Evolutionary conservation across 495 filamentous ascomycete species (phyloP).

Genomic region (Hypoxylon rickii): DNA sequence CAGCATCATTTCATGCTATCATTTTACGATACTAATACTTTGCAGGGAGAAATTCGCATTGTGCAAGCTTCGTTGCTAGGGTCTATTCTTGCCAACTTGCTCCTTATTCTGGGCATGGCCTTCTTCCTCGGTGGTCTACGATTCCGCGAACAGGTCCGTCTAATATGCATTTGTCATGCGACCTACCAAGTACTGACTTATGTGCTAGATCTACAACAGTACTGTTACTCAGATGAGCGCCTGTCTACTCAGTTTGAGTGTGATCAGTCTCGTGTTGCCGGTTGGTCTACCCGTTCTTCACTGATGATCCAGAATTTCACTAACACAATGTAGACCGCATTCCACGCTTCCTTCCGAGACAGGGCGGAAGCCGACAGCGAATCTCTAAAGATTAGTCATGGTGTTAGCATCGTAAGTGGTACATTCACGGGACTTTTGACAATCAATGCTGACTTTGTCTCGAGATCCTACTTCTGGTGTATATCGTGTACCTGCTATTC

Average conservation of each 20-base stretch:
- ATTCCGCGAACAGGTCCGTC: conserved; percentile 77
- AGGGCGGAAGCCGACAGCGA: conserved; percentile 61
- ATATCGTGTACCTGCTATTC: conserved; percentile 84
- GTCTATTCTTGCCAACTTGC: conserved; percentile 83
- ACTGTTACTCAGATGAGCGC: conserved; percentile 96
- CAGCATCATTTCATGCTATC: neutral
- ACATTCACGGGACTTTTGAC: neutral
- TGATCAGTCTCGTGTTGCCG: conserved; percentile 70
- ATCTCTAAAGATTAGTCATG: conserved; percentile 83
- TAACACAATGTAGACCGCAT: conserved; percentile 58
- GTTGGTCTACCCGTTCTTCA: conserved; percentile 20
- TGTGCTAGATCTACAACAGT: conserved; percentile 80
- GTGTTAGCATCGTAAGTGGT: conserved; percentile 77
- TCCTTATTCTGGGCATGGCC: conserved; percentile 89
- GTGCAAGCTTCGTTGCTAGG: conserved; percentile 88
- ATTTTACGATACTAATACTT: conserved; percentile 37
- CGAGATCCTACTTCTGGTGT: conserved; percentile 77
- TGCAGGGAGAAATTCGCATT: conserved; percentile 80
- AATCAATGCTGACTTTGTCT: conserved; percentile 6
- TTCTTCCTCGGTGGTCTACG: conserved; percentile 85
- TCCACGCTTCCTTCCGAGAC: conserved; percentile 28
- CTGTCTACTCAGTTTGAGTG: conserved; percentile 85
- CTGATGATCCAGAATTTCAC: neutral
- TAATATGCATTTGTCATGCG: no score
- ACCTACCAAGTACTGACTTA: no score